Evolutionary conservation across 257 asterid species (phyloP).

Genomic region (Lycium barbarum): DNA sequence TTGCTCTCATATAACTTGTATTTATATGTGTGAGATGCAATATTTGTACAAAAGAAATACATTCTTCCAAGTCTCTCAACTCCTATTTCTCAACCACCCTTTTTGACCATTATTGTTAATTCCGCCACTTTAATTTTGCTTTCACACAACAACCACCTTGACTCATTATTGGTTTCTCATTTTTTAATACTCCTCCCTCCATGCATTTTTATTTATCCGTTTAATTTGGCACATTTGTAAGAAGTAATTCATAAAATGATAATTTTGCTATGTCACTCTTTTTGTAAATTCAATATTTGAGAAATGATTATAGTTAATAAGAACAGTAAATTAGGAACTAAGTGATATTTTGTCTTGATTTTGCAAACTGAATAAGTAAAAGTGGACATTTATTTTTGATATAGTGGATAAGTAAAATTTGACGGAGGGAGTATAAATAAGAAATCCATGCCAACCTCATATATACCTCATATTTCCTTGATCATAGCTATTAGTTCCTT

Average conservation of each 20-base stretch:
- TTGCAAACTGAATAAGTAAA: too few species aligned
- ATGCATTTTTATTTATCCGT: too few species aligned
- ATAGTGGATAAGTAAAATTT: too few species aligned
- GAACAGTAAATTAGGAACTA: too few species aligned
- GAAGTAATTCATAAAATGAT: too few species aligned
- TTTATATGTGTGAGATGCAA: neutral
- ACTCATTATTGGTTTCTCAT: conserved; percentile 19
- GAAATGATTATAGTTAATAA: too few species aligned
- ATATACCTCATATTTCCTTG: neutral
- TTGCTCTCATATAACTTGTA: neutral
- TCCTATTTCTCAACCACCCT: neutral
- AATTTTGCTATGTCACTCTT: too few species aligned
- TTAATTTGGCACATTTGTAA: too few species aligned
- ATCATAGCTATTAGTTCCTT: neutral
- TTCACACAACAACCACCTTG: neutral
- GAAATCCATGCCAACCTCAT: neutral
- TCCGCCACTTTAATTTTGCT: conserved; percentile 1
- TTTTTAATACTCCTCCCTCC: neutral
- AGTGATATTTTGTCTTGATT: too few species aligned
- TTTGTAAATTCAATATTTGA: too few species aligned
- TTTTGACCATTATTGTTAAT: neutral
- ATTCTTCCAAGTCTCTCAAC: neutral
- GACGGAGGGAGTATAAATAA: neutral
- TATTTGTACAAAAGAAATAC: neutral
- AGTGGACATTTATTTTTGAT: too few species aligned